A percentile compares a stretch with the other conserved stretches of the same genome.
These are phyloP conservation scores for Kazachstania bromeliacearum DNA, from an alignment of 805 yeast species.

Conservation along the genomic window DNA sequence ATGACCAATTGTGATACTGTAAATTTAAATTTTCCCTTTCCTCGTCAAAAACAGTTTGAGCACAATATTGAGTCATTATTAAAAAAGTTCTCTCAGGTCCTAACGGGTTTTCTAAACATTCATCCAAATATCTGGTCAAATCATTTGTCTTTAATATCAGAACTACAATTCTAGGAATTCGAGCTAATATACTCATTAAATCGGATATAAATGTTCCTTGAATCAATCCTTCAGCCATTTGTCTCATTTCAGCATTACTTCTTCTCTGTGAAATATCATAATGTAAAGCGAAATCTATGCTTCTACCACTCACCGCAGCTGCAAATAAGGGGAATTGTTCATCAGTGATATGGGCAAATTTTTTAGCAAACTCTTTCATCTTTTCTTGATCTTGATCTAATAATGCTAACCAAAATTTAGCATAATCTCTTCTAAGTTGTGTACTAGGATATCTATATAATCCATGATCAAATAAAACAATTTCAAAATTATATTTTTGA, in stretches of 20 bases:
- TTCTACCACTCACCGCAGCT: constrained; percentile 92
- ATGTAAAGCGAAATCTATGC: constrained; percentile 62
- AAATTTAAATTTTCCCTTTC: constrained; percentile 33
- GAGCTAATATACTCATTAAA: constrained; percentile 67
- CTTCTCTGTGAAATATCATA: constrained; percentile 52
- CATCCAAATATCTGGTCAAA: constrained; percentile 82
- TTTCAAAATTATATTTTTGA: constrained; percentile 72
- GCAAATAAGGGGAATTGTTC: constrained; percentile 77
- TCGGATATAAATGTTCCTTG: constrained; percentile 57
- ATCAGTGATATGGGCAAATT: constrained; percentile 68
- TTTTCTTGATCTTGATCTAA: constrained; percentile 55
- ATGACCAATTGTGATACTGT: constrained; percentile 17
- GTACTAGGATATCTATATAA: constrained; percentile 77
- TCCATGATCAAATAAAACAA: constrained; percentile 90
- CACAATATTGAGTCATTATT: constrained; percentile 86
- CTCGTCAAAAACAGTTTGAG: constrained; percentile 67
- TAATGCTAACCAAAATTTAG: constrained; percentile 87
- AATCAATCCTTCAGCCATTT: constrained; percentile 57
- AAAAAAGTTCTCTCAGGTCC: constrained; percentile 84
- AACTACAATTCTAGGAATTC: constrained; percentile 77
- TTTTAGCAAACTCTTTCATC: constrained; percentile 67
- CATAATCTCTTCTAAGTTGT: constrained; percentile 68
- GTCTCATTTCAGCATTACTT: constrained; percentile 49
- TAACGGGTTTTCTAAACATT: constrained; percentile 65
- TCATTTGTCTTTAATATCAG: constrained; percentile 90